Base-by-base conservation (phyloP, 352 stramenopile genomes). In the Phytophthora cajani region DNA sequence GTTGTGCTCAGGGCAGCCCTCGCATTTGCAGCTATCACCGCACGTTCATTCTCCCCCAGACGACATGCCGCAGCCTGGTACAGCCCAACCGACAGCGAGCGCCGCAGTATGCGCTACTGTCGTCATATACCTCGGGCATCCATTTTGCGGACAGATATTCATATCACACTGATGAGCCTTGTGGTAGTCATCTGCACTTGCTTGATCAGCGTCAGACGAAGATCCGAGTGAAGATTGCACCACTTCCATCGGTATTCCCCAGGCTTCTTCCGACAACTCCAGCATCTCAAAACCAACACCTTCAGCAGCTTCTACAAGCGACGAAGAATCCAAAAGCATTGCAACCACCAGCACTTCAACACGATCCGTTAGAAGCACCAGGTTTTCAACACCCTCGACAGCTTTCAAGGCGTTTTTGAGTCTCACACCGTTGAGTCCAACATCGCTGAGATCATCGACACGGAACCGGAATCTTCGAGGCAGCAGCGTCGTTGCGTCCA, bases 41-140 rank as follows among this genome's bases (percentile, higher is more conserved):
- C 88, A 95, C 0, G 82, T 94, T 60, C 88, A 95, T 57, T 95
- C 87, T 49, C 84, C 82, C 6, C 88, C 88, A 72, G 74, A 88
- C 1, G 79, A 77, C 88, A 96, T 96, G 3, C 81, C 88, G 52
- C 88, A 96, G 0, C 88, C 88, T 47, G 88, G 85, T 5, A 96
- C 84, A 6, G 81, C 72, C 88, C 88, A 96, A 2, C 88, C 88
- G 33, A 94, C 74, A 32, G 88, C 88, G 5, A 94, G 67, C 5
- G 88, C 88, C 8, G 88, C 88, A 3, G 87, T 91, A 58, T 96
- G 88, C 6, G 88, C 88, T 50, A 96, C 75, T 1, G 83, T 93
- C 2, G 78, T 87, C 67, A 85, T 88, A 67, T 96, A 96, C 58
- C 90, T 85, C 40, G 79, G 70, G 65, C 88, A 96, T 30, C 77